phyloP scores from a whole-genome alignment of 352 stramenopile genomes.

The Phytophthora macrochlamydospora region DNA sequence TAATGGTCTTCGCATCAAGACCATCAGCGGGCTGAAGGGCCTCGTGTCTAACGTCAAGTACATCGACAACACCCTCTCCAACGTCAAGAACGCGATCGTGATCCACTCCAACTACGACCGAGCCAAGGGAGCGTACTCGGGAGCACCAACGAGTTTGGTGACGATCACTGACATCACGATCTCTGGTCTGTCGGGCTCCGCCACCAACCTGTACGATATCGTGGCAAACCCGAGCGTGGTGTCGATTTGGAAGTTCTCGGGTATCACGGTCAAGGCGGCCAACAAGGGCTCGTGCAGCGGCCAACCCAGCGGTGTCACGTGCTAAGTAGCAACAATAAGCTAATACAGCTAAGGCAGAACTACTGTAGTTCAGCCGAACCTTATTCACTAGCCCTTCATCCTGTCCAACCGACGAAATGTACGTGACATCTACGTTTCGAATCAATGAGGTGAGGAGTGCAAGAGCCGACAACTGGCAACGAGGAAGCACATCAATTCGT shows the following conservation, averaged over 20 bases:
- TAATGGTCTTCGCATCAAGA: constrained; percentile 9
- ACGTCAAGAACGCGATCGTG: constrained; percentile 29
- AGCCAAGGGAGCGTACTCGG: constrained; percentile 17
- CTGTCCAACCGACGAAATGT: too few species aligned
- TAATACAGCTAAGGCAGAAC: too few species aligned
- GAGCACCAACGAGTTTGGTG: constrained; percentile 7
- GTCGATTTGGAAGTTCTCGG: constrained; percentile 15
- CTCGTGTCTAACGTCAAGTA: constrained; percentile 13
- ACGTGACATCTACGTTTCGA: too few species aligned
- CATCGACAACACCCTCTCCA: constrained; percentile 1
- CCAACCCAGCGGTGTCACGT: constrained; percentile 15
- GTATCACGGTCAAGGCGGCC: constrained; percentile 6
- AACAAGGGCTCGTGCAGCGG: constrained; percentile 16
- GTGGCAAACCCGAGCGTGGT: constrained; percentile 16
- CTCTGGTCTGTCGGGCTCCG: constrained; percentile 1
- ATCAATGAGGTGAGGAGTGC: too few species aligned
- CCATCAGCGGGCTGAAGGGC: constrained; percentile 6
- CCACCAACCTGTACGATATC: constrained; percentile 21
- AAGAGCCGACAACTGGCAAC: too few species aligned
- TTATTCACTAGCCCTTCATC: too few species aligned
- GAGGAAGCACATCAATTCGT: too few species aligned
- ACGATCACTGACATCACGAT: constrained; percentile 12
- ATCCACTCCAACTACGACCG: constrained; percentile 32
- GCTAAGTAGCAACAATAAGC: neutral
- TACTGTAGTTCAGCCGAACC: too few species aligned